A percentile compares a stretch with the other conserved stretches of the same genome.
Evolutionary conservation across 305 asterid genomes (phyloP).

Genomic region (Solanum hybrid): DNA sequence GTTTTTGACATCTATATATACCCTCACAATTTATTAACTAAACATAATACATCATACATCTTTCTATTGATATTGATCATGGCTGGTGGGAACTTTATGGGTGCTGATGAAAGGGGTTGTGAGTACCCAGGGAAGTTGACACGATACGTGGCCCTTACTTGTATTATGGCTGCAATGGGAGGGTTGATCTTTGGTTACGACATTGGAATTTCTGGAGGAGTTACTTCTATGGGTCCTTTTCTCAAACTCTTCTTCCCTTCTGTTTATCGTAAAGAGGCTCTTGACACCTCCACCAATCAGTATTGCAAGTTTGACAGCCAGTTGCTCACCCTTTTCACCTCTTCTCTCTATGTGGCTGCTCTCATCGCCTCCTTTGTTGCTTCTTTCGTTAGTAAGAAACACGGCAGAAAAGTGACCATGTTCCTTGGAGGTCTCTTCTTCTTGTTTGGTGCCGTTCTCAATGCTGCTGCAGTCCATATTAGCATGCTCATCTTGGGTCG

Average conservation of each 20-base stretch:
- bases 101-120: not conserved
- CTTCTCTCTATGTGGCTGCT: constrained; percentile 15
- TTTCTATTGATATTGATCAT: not conserved
- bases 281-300: constrained; percentile 8
- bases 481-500: constrained; percentile 24
- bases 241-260: constrained; percentile 18
- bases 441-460: constrained; percentile 19
- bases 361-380: constrained; percentile 3
- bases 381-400: not conserved
- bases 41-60: not conserved
- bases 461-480: not conserved
- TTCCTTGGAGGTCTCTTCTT: constrained; percentile 12
- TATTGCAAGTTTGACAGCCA: constrained; percentile 30
- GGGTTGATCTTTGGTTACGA: constrained; percentile 13
- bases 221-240: constrained; percentile 33
- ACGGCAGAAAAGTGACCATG: constrained; percentile 37
- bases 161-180: constrained; percentile 8
- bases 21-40: not conserved
- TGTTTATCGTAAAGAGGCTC: constrained; percentile 13
- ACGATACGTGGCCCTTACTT: not conserved
- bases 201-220: constrained; percentile 30
- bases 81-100: not conserved
- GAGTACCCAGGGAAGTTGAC: not conserved
- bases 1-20: not conserved
- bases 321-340: not conserved